Evolutionary conservation across 257 asterid genomes (phyloP), one percentile per base, ranked within the genome.

Genomic region (Euphrasia confusa): DNA sequence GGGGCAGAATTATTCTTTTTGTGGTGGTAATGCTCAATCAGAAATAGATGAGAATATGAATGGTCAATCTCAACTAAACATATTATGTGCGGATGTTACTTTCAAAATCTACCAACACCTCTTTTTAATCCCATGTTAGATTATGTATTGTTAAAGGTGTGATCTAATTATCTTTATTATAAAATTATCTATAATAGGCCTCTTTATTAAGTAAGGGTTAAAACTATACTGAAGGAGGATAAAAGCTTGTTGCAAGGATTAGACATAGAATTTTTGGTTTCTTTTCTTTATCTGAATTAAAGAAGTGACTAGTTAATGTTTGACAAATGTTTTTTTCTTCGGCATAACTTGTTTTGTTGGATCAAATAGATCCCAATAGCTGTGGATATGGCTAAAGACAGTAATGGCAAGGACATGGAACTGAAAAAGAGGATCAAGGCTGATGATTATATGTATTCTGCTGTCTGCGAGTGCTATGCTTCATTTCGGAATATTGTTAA

Each of bases 321-420:
- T 69, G 33, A 44, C 61, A 54, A 58, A 3, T 26, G 24, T 2
- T 49, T 44, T 49, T 44, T 44, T 65, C 61, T 49, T 12, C 14
- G 5, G 64, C 58, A 40, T 61, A 54, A 42, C 65, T 67, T 42
- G 13, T 47, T 59, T 72, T 65, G 30, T 62, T 74, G 48, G 52
- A 68, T 57, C 58, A 71, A 33, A 60, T 74, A 93, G 99, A 93
- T 93, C 66, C 99, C 99, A 9, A 93, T 93, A 62, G 99, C 99
- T 47, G 89, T 93, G 70, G 99, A 93, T 78, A 93, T 93, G 97
- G 99, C 99, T 54, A 93, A 93, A 78, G 97, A 93, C 63, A 93
- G 97, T 76, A 87, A 82, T 35, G 99, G 97, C 58, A 87, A 93
- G 79, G 91, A 87, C 61, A 79, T 84, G 56, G 99, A 93, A 70